Conservation (phyloP, 2,329 filamentous ascomycete genomes). For the Ambrosiella cleistominuta region DNA sequence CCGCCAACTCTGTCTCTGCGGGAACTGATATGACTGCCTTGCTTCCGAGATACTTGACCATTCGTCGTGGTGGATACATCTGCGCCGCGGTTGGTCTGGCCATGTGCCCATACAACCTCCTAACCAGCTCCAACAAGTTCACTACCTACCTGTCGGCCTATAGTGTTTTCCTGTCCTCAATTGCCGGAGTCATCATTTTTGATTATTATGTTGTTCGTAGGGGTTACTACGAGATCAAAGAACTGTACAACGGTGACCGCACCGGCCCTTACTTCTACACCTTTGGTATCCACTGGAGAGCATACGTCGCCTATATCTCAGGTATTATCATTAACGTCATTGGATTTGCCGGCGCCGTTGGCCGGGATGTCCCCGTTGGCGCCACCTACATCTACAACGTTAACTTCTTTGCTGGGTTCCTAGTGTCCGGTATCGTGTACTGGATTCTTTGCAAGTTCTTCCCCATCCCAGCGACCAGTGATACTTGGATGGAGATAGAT, state of each 20-base stretch:
- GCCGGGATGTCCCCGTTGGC: slow-evolving; percentile 50
- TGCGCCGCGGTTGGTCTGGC: slow-evolving; percentile 63
- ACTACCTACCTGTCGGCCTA: slow-evolving; percentile 85
- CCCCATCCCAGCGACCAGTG: slow-evolving; percentile 58
- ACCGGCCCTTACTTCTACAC: slow-evolving; percentile 56
- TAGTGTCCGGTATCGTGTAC: slow-evolving; percentile 50
- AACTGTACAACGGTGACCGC: slow-evolving; percentile 57
- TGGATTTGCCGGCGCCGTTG: slow-evolving; percentile 72
- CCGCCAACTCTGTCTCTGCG: slow-evolving; percentile 69
- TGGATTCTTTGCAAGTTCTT: slow-evolving; percentile 50
- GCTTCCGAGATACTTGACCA: slow-evolving; percentile 63
- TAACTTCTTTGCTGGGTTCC: slow-evolving; percentile 78
- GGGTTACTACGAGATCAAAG: slow-evolving; percentile 61
- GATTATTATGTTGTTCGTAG: slow-evolving; percentile 79
- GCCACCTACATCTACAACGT: slow-evolving; percentile 77
- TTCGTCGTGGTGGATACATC: slow-evolving; percentile 73
- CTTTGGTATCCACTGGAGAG: slow-evolving; percentile 64
- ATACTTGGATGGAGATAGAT: slow-evolving; percentile 61
- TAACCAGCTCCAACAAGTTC: slow-evolving; percentile 62
- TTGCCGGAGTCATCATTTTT: slow-evolving; percentile 74
- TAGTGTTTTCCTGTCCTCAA: slow-evolving; percentile 83
- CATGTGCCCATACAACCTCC: slow-evolving; percentile 75
- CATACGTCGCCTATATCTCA: slow-evolving; percentile 62
- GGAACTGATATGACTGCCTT: slow-evolving; percentile 71
- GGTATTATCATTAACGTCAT: slow-evolving; percentile 85